Percentiles rank a stretch among this genome's conserved stretches.
Conservation (phyloP, 805 yeast genomes). For the Cephaloascus albidus region DNA sequence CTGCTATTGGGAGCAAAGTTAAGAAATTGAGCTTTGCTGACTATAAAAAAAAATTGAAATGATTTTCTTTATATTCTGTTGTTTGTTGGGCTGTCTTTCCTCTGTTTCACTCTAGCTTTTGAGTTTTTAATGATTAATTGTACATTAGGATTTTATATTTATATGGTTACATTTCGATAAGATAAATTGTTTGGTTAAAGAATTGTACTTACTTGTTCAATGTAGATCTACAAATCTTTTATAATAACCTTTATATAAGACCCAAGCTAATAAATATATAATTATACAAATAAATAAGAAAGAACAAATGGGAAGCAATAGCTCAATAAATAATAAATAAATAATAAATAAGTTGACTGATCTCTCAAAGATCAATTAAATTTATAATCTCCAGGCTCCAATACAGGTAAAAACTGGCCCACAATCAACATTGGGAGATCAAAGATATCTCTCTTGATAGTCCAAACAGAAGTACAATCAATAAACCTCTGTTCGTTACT, state of each 20-base stretch:
- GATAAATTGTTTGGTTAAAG: too few relatives aligned
- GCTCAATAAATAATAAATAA: too few relatives aligned
- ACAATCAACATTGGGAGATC: slow-evolving; percentile 79
- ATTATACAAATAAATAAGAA: too few relatives aligned
- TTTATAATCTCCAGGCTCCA: slow-evolving; percentile 12
- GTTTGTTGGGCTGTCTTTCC: too few relatives aligned
- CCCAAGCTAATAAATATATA: neutral
- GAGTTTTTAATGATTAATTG: too few relatives aligned
- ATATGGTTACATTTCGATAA: too few relatives aligned
- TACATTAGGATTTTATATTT: too few relatives aligned
- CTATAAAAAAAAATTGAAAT: slow-evolving; percentile 50
- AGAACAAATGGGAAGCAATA: too few relatives aligned
- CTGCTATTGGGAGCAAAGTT: slow-evolving; percentile 10
- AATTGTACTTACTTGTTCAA: too few relatives aligned
- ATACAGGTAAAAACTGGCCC: slow-evolving; percentile 70
- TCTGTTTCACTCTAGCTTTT: too few relatives aligned
- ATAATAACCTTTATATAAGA: neutral
- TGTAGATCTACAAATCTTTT: too few relatives aligned
- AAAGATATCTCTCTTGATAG: slow-evolving; percentile 74
- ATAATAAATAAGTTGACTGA: neutral
- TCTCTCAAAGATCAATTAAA: neutral
- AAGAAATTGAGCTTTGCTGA: slow-evolving; percentile 71
- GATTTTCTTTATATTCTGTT: too few relatives aligned
- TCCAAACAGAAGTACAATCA: slow-evolving; percentile 75
- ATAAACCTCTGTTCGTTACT: slow-evolving; percentile 17